Conservation (phyloP, 345 rosid genomes). For the Boechera divaricarpa region DNA sequence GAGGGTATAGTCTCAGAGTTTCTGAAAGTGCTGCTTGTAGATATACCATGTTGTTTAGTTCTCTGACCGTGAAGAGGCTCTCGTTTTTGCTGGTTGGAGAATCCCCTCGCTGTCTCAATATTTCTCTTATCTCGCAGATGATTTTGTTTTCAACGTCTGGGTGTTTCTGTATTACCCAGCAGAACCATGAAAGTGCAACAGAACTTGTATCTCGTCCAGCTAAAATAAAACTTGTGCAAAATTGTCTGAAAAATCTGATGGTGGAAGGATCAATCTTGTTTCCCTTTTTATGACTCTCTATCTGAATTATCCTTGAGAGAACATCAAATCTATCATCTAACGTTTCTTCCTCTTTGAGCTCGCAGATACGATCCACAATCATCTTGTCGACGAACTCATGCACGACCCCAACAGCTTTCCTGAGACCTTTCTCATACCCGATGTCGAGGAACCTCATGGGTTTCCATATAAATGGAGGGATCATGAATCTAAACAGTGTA, state of each 20-base stretch:
- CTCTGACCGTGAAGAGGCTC: conserved; percentile 45
- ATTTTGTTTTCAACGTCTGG: conserved; percentile 52
- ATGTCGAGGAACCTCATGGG: conserved; percentile 53
- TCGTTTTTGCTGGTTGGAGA: conserved; percentile 18
- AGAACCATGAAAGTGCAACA: conserved; percentile 56
- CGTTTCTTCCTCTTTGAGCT: conserved; percentile 47
- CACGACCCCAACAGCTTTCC: conserved; percentile 50
- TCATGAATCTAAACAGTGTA: conserved; percentile 57
- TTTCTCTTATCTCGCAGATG: conserved; percentile 33
- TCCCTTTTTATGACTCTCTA: conserved; percentile 46
- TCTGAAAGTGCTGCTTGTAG: conserved; percentile 64
- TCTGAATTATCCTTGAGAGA: conserved; percentile 60
- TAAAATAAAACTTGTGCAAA: conserved; percentile 56
- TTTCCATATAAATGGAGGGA: conserved; percentile 65
- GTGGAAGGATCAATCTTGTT: conserved; percentile 42
- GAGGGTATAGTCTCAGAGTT: conserved; percentile 62
- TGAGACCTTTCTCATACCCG: conserved; percentile 61
- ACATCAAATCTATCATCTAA: conserved; percentile 49
- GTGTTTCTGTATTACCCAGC: conserved; percentile 53
- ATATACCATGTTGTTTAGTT: conserved; percentile 52
- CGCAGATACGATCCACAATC: conserved; percentile 50
- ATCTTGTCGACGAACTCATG: conserved; percentile 51
- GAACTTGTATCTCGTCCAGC: conserved; percentile 67
- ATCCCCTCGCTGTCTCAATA: conserved; percentile 34
- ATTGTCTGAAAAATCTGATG: conserved; percentile 47